Base-by-base conservation (phyloP, 1,284 basidiomycete species). In the Laetiporus sulphureus region DNA sequence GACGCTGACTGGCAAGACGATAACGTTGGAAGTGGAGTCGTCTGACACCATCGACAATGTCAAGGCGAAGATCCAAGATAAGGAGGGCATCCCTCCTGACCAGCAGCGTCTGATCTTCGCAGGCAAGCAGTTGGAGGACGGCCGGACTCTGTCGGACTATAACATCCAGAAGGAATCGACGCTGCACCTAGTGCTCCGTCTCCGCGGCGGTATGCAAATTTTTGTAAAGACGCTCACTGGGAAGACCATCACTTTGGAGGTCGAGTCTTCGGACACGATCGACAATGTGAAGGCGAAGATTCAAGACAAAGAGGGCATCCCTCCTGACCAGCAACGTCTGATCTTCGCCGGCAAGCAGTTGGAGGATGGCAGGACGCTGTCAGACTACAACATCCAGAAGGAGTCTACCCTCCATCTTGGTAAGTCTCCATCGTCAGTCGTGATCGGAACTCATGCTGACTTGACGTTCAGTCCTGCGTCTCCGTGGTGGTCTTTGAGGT, bases 271-370 rank as follows among this genome's bases (percentile, higher is more conserved):
- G 4, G 82, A 85, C 64, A 84, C 83, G 35, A 83, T 84, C 49
- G 81, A 85, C 67, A 83, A 83, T 44, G 78, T 81, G 57, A 79
- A 80, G 68, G 67, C 75, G 47, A 79, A 79, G 68, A 84, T 85
- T 49, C 83, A 86, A 63, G 84, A 86, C 64, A 85, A 86, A 72
- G 78, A 78, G 42, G 85, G 77, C 5, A 80, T 79, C 35, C 77
- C 77, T 13, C 78, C 78, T 36, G 82, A 85, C 60, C 82, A 85
- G 41, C 82, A 86, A 59, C 79, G 83, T 36, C 67, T 85, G 22
- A 85, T 85, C 67, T 85, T 86, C 50, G 82, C 83, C 32, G 82
- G 82, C 39, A 85, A 85, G 70, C 83, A 86, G 64, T 69, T 85
- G 35, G 78, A 79, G 60, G 77, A 80, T 47, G 77, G 78, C 13